Percentiles rank a stretch among this genome's conserved stretches.
phyloP scores from a whole-genome alignment of 163 green algal species.

The Volvox carteri region DNA sequence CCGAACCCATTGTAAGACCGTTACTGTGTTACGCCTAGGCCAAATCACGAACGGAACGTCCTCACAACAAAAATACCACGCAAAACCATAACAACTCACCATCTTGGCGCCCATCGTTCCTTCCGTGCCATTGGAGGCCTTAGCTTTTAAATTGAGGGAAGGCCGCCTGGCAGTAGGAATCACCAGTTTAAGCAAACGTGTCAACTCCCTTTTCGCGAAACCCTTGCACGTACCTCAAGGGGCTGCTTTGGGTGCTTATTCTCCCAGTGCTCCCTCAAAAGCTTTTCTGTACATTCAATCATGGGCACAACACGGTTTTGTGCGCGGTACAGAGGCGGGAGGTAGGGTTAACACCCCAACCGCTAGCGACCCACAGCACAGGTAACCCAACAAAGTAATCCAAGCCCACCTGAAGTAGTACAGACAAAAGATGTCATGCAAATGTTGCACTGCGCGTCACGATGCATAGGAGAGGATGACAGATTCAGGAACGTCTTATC shows the following conservation, averaged over 20 bases:
- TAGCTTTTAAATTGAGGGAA: slow-evolving; percentile 44
- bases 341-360: no score
- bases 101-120: neutral
- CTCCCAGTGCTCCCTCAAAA: slow-evolving; percentile 39
- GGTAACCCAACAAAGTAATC: no score
- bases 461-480: neutral
- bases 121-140: neutral
- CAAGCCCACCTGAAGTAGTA: slow-evolving; percentile 39
- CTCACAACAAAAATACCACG: neutral
- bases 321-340: no score
- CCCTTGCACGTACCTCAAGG: slow-evolving; percentile 15
- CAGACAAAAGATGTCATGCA: slow-evolving; percentile 50
- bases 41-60: no score
- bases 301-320: neutral
- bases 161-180: neutral
- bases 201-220: neutral
- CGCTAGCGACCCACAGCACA: no score
- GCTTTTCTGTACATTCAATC: slow-evolving; percentile 2
- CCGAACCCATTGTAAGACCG: no score
- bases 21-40: no score
- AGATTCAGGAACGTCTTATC: no score
- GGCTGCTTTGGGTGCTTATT: slow-evolving; percentile 47
- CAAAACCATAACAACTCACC: no score
- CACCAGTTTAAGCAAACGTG: no score
- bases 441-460: slow-evolving; percentile 48